These are phyloP conservation scores for Cladorrhinum sp. DNA, from an alignment of 2,329 filamentous ascomycete genomes.

Conservation along the genomic window DNA sequence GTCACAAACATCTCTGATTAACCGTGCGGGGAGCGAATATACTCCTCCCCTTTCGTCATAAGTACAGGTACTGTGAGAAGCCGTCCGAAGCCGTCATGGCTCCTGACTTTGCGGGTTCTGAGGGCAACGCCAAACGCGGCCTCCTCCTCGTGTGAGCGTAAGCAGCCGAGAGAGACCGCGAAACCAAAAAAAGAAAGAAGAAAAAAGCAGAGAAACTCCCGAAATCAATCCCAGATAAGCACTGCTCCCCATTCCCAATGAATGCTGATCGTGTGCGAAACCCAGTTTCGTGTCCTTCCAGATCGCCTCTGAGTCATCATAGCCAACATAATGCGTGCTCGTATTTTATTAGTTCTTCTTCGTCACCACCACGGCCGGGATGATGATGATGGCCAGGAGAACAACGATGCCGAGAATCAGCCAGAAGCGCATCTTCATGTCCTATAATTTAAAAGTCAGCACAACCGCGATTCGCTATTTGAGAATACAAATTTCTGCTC, in stretches of 20 bases:
- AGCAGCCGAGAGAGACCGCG: constrained; percentile 20
- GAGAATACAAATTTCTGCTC: background rate
- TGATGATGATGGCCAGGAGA: constrained; percentile 88
- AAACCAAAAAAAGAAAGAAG: constrained; percentile 12
- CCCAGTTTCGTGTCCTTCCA: constrained; percentile 22
- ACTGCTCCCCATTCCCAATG: constrained; percentile 23
- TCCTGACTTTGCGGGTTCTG: constrained; percentile 16
- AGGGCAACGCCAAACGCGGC: constrained; percentile 21
- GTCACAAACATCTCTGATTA: constrained; percentile 28
- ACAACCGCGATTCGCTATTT: background rate
- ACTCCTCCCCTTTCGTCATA: constrained; percentile 28
- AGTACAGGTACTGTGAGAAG: constrained; percentile 26
- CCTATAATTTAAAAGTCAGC: constrained; percentile 39
- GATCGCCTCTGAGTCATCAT: constrained; percentile 21
- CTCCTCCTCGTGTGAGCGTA: constrained; percentile 14
- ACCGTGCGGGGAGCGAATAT: constrained; percentile 22
- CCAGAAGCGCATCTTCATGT: constrained; percentile 99
- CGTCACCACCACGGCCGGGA: constrained; percentile 60
- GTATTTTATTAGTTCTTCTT: constrained; percentile 16
- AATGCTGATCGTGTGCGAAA: constrained; percentile 24
- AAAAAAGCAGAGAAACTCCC: constrained; percentile 27
- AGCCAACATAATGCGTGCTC: constrained; percentile 12
- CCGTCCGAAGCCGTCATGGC: constrained; percentile 9
- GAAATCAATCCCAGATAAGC: constrained; percentile 27
- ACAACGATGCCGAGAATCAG: constrained; percentile 87